phyloP scores from a whole-genome alignment of 495 filamentous ascomycete species.

The Hypoxylon fuscum region DNA sequence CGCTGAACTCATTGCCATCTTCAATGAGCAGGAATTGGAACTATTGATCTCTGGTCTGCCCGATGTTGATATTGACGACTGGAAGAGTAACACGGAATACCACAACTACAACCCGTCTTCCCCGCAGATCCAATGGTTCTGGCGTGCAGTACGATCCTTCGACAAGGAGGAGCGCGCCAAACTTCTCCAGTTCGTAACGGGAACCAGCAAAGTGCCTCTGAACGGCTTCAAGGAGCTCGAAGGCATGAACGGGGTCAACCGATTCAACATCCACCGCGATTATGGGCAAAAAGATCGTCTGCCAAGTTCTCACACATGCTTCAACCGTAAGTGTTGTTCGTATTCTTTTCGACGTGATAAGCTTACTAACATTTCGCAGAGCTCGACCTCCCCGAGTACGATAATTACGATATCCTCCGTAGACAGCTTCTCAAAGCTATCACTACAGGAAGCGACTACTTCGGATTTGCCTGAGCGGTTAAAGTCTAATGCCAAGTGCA shows the following conservation, averaged over 20 bases:
- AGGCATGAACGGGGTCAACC: constrained; percentile 98
- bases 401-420: constrained; percentile 90
- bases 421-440: constrained; percentile 91
- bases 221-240: constrained; percentile 99
- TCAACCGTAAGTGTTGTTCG: constrained; percentile 86
- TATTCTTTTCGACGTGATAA: constrained; percentile 6
- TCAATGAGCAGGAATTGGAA: constrained; percentile 98
- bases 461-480: constrained; percentile 84
- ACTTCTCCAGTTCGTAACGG: constrained; percentile 96
- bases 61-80: constrained; percentile 97
- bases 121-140: constrained; percentile 99
- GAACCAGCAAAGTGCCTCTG: constrained; percentile 97
- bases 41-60: constrained; percentile 96
- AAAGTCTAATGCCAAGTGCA: neutral
- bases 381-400: constrained; percentile 98
- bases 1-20: constrained; percentile 92
- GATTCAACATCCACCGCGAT: constrained; percentile 98
- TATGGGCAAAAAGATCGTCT: constrained; percentile 98
- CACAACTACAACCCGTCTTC: constrained; percentile 97
- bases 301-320: constrained; percentile 97
- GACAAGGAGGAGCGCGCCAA: constrained; percentile 99
- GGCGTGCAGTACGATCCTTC: constrained; percentile 96
- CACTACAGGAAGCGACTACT: constrained; percentile 95
- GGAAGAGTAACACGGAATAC: constrained; percentile 98
- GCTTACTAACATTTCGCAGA: constrained; percentile 66